phyloP scores from a whole-genome alignment of 805 yeast species.

The Nematodospora valgi region DNA sequence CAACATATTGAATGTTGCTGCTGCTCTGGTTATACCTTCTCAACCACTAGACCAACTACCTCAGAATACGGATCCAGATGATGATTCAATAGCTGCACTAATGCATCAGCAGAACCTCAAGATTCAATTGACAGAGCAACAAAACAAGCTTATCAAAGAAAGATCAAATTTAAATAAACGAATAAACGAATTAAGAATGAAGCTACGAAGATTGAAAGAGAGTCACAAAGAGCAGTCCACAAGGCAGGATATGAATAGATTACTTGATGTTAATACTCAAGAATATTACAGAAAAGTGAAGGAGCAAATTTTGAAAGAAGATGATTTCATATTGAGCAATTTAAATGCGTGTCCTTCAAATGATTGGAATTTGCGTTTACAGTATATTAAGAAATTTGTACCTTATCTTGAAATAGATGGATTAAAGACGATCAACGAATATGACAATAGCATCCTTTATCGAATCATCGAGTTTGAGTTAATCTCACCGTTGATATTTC shows the following conservation, averaged over 20 bases:
- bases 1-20: no score
- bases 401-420: constrained; percentile 21
- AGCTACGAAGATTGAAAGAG: constrained; percentile 11
- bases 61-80: no score
- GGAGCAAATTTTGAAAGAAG: constrained; percentile 13
- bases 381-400: constrained; percentile 22
- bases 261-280: constrained; percentile 19
- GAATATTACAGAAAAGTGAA: constrained; percentile 9
- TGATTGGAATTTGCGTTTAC: constrained; percentile 27
- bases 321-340: constrained; percentile 17
- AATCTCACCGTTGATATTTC: constrained; percentile 20
- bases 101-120: neutral
- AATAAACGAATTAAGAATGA: constrained; percentile 7
- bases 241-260: constrained; percentile 13
- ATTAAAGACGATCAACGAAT: constrained; percentile 11
- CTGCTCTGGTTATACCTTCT: no score
- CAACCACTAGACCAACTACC: no score
- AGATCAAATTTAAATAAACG: constrained; percentile 3
- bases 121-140: neutral
- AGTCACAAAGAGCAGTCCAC: constrained; percentile 12
- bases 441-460: constrained; percentile 9
- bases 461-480: constrained; percentile 16
- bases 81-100: neutral
- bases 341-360: constrained; percentile 34
- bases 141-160: constrained; percentile 4